Conservation (phyloP, 2,329 filamentous ascomycete species). For the Trichoderma polysporum region DNA sequence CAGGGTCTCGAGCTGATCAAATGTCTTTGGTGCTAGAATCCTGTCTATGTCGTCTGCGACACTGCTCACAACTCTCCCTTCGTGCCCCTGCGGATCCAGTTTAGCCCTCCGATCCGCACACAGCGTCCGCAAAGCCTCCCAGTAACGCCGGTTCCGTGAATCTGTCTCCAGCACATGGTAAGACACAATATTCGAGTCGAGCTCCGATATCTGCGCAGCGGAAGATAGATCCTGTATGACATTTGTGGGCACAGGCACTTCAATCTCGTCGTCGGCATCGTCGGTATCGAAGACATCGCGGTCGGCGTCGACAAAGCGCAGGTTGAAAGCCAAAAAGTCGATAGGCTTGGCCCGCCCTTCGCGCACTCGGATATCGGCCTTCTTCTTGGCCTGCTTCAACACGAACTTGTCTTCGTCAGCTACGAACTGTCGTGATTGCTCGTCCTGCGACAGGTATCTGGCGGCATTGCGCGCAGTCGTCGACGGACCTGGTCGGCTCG, state of each 20-base stretch:
- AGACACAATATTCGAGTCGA: slow-evolving; percentile 78
- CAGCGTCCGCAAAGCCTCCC: slow-evolving; percentile 85
- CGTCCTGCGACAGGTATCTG: slow-evolving; percentile 67
- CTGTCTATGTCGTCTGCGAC: slow-evolving; percentile 87
- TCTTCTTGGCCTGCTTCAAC: slow-evolving; percentile 95
- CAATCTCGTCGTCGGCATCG: slow-evolving; percentile 69
- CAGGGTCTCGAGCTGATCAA: slow-evolving; percentile 80
- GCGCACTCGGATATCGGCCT: slow-evolving; percentile 90
- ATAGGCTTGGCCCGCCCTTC: slow-evolving; percentile 89
- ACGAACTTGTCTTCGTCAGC: slow-evolving; percentile 96
- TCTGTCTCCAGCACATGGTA: slow-evolving; percentile 82
- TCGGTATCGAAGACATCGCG: slow-evolving; percentile 84
- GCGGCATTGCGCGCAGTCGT: slow-evolving; percentile 33
- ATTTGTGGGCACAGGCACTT: slow-evolving; percentile 76
- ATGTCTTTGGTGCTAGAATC: slow-evolving; percentile 79
- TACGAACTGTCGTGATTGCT: slow-evolving; percentile 79
- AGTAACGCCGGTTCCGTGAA: slow-evolving; percentile 78
- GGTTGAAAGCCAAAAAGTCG: slow-evolving; percentile 87
- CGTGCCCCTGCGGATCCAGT: slow-evolving; percentile 57
- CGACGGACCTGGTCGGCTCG: slow-evolving; percentile 35
- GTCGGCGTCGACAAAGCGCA: slow-evolving; percentile 83
- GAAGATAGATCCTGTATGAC: slow-evolving; percentile 72
- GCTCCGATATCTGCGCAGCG: slow-evolving; percentile 62
- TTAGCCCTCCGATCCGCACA: slow-evolving; percentile 74
- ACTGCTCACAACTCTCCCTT: slow-evolving; percentile 74